phyloP scores from a whole-genome alignment of 2,329 filamentous ascomycete genomes.

The Fusarium sambucinum region DNA sequence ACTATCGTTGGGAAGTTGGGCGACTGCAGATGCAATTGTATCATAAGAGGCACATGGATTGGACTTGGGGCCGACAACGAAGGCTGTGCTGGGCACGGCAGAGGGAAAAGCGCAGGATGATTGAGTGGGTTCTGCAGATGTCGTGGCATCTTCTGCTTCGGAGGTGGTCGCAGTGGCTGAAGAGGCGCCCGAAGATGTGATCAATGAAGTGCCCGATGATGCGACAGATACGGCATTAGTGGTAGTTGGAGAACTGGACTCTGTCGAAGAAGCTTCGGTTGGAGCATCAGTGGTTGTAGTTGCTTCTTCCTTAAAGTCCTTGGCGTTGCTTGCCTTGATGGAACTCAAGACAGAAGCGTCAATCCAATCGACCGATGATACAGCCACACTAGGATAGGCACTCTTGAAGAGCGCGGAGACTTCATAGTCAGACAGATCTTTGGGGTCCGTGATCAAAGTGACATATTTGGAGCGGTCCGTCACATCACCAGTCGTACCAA shows the following conservation, averaged over 20 bases:
- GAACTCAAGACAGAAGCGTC: slow-evolving; percentile 35
- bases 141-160: neutral
- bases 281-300: neutral
- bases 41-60: slow-evolving; percentile 57
- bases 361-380: slow-evolving; percentile 36
- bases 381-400: slow-evolving; percentile 24
- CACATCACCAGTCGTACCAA: slow-evolving; percentile 53
- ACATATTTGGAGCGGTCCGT: slow-evolving; percentile 53
- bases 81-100: slow-evolving; percentile 44
- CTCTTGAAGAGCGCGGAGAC: slow-evolving; percentile 35
- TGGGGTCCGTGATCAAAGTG: slow-evolving; percentile 48
- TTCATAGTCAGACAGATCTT: slow-evolving; percentile 48
- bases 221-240: neutral
- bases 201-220: neutral
- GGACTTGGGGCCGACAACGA: slow-evolving; percentile 57
- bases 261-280: neutral
- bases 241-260: neutral
- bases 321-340: slow-evolving; percentile 38
- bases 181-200: neutral
- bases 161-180: neutral
- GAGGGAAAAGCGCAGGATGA: slow-evolving; percentile 30
- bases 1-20: slow-evolving; percentile 47
- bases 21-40: slow-evolving; percentile 55
- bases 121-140: slow-evolving; percentile 11
- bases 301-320: slow-evolving; percentile 20